These are phyloP conservation scores for Salvia splendens DNA, from an alignment of 257 asterid species.

Conservation along the genomic window DNA sequence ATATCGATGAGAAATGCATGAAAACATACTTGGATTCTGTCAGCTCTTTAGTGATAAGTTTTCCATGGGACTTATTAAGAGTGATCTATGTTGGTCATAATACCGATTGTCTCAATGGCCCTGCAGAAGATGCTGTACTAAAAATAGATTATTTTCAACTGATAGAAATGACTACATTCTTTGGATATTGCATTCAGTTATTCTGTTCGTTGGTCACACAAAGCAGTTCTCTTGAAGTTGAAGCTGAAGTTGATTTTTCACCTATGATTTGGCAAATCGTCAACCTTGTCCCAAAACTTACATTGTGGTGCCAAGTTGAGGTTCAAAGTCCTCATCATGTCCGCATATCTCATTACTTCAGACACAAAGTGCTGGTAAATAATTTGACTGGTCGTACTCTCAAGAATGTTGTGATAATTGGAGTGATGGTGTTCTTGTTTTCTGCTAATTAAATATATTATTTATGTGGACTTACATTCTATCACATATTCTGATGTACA, in stretches of 20 bases:
- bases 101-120: slow-evolving; percentile 33
- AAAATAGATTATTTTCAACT: slow-evolving; percentile 29
- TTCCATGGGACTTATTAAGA: slow-evolving; percentile 53
- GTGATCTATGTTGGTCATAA: slow-evolving; percentile 31
- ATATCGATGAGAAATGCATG: slow-evolving; percentile 40
- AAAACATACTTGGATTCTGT: slow-evolving; percentile 48
- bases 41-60: slow-evolving; percentile 44
- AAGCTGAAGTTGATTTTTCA: slow-evolving; percentile 31
- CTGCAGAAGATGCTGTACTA: slow-evolving; percentile 33
- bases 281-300: slow-evolving; percentile 55
- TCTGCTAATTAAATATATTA: slow-evolving; percentile 6
- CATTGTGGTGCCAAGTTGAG: slow-evolving; percentile 52
- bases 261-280: slow-evolving; percentile 44
- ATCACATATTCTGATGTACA: not conserved
- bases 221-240: slow-evolving; percentile 37
- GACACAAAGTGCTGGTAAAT: slow-evolving; percentile 84
- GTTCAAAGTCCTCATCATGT: slow-evolving; percentile 37
- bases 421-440: slow-evolving; percentile 12
- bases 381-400: not conserved
- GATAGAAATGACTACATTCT: slow-evolving; percentile 42
- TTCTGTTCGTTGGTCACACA: slow-evolving; percentile 59
- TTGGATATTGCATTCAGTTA: slow-evolving; percentile 66
- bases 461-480: slow-evolving; percentile 5
- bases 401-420: slow-evolving; percentile 6
- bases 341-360: slow-evolving; percentile 58